These are phyloP conservation scores for Trichoderma sp. DNA, from an alignment of 2,329 filamentous ascomycete species.

Conservation along the genomic window DNA sequence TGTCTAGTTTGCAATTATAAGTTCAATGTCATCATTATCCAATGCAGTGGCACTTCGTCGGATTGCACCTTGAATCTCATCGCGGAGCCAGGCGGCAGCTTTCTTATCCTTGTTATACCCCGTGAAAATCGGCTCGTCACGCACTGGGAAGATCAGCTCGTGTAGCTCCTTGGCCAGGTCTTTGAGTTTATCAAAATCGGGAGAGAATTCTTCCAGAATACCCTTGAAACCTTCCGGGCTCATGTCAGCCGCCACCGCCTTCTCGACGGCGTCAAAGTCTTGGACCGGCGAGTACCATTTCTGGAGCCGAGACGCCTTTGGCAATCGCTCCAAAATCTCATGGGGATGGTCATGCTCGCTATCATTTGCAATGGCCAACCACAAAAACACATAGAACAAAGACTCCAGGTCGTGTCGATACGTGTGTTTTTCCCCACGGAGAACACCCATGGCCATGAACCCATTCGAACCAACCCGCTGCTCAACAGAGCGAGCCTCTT, in stretches of 20 bases:
- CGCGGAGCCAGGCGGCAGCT: neutral
- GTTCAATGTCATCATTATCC: no score
- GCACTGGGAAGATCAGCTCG: neutral
- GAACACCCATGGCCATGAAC: neutral
- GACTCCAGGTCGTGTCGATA: neutral
- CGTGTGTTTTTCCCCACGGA: neutral
- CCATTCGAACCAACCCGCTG: neutral
- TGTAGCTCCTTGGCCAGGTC: neutral
- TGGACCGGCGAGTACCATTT: neutral
- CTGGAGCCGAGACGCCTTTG: neutral
- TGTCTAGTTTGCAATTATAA: no score
- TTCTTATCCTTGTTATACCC: neutral
- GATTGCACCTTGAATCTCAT: no score
- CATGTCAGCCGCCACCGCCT: neutral
- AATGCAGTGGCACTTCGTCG: no score
- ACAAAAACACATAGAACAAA: neutral
- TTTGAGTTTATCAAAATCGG: neutral
- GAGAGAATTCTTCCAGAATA: neutral
- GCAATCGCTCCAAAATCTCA: neutral
- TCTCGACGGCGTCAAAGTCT: neutral
- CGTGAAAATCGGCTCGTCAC: neutral
- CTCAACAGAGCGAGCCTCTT: accelerated
- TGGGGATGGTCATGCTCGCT: neutral
- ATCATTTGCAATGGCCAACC: neutral
- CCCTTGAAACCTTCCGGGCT: neutral